These are phyloP conservation scores for Aspergillus sp. DNA, from an alignment of 2,329 filamentous ascomycete species.

Conservation along the genomic window DNA sequence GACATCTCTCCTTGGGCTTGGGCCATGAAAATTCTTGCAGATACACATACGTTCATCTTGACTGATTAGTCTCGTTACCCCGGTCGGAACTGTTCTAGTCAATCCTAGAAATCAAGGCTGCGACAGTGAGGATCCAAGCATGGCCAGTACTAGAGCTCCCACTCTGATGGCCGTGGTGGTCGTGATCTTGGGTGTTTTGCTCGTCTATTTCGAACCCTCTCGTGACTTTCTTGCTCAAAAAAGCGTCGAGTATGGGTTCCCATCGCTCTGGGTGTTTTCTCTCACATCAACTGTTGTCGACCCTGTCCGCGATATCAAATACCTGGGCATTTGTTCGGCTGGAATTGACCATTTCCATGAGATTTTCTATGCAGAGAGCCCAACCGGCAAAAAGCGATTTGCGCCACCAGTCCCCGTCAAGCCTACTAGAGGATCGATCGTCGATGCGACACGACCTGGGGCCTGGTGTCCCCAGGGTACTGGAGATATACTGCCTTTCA, in stretches of 20 bases:
- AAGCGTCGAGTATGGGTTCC: background rate
- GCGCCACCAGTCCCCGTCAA: slow-evolving; percentile 12
- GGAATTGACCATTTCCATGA: slow-evolving; percentile 19
- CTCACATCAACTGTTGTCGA: slow-evolving; percentile 4
- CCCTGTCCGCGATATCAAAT: slow-evolving; percentile 7
- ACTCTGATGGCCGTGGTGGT: background rate
- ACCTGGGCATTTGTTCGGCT: slow-evolving; percentile 7
- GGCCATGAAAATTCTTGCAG: too few relatives aligned
- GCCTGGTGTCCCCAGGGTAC: slow-evolving; percentile 20
- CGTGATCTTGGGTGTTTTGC: background rate
- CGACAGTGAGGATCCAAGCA: background rate
- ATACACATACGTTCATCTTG: background rate
- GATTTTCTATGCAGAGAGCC: slow-evolving; percentile 19
- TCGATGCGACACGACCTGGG: slow-evolving; percentile 16
- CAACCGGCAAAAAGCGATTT: slow-evolving; percentile 15
- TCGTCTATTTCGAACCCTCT: background rate
- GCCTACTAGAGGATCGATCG: slow-evolving; percentile 10
- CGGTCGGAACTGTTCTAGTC: too few relatives aligned
- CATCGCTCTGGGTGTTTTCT: background rate
- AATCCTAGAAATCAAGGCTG: too few relatives aligned
- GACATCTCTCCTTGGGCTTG: too few relatives aligned
- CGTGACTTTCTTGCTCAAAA: background rate
- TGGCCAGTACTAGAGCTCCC: background rate
- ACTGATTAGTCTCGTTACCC: too few relatives aligned
- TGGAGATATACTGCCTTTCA: slow-evolving; percentile 19